Percentiles rank a stretch among this genome's conserved stretches.
phyloP scores from a whole-genome alignment of 129 eudicot genomes.

The Helichrysum umbraculigerum region DNA sequence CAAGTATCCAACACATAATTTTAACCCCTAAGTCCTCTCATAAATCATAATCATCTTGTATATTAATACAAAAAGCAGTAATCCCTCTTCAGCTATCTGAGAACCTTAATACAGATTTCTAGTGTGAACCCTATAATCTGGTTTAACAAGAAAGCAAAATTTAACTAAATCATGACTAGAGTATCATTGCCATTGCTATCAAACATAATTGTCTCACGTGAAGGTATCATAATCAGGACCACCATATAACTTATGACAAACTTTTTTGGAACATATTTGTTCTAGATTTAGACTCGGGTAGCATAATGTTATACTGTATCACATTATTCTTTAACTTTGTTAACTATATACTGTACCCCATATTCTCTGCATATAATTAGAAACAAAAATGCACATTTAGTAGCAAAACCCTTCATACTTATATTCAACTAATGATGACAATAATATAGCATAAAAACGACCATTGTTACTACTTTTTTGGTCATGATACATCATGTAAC shows the following conservation, averaged over 20 bases:
- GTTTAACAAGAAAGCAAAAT: background rate
- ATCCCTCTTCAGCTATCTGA: background rate
- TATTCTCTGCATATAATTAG: too few species aligned
- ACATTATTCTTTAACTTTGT: too few species aligned
- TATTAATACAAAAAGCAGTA: too few species aligned
- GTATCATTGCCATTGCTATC: background rate
- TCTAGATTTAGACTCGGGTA: background rate
- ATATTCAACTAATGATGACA: too few species aligned
- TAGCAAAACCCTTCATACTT: too few species aligned
- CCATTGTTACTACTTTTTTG: too few species aligned
- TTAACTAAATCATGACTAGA: background rate
- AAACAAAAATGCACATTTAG: too few species aligned
- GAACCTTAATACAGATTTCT: background rate
- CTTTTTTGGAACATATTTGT: background rate
- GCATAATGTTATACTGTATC: background rate
- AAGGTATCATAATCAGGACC: background rate
- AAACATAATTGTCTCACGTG: background rate
- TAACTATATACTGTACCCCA: too few species aligned
- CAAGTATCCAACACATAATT: background rate
- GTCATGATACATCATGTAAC: too few species aligned
- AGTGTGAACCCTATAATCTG: background rate
- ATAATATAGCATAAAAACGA: too few species aligned
- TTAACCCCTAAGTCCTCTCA: background rate
- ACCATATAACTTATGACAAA: background rate
- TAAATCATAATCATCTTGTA: background rate